These are phyloP conservation scores for Tolypocladium ophioglossoides DNA, from an alignment of 2,329 filamentous ascomycete genomes.

Conservation along the genomic window DNA sequence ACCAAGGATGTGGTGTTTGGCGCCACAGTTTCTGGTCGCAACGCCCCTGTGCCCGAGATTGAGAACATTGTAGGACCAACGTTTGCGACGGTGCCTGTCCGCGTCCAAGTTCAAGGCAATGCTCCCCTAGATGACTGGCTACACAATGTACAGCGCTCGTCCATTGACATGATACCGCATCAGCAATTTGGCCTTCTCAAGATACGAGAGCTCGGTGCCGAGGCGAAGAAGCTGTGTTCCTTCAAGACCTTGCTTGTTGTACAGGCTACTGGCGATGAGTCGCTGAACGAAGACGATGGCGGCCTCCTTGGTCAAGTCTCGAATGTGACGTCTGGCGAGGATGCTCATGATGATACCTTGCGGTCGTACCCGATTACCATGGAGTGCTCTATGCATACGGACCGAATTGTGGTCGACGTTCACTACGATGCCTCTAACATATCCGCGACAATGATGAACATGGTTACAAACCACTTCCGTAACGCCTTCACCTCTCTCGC, in stretches of 20 bases:
- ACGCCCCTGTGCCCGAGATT: background rate
- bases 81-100: background rate
- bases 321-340: background rate
- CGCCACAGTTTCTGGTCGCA: background rate
- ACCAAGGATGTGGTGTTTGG: background rate
- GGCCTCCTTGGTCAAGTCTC: background rate
- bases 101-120: background rate
- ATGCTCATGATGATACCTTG: background rate
- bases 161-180: background rate
- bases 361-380: background rate
- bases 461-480: background rate
- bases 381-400: background rate
- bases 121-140: background rate
- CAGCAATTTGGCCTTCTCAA: slow-evolving; percentile 2
- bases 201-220: background rate
- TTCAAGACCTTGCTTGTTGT: slow-evolving; percentile 2
- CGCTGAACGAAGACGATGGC: background rate
- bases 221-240: background rate
- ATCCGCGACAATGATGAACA: background rate
- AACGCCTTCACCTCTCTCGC: background rate
- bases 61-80: background rate
- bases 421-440: background rate
- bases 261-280: background rate
- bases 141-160: background rate
- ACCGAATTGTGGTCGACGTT: background rate